A percentile compares a stretch with the other conserved stretches of the same genome.
phyloP scores from a whole-genome alignment of 1,139 yeast genomes.

The Yamadazyma kanchanaburiensis region DNA sequence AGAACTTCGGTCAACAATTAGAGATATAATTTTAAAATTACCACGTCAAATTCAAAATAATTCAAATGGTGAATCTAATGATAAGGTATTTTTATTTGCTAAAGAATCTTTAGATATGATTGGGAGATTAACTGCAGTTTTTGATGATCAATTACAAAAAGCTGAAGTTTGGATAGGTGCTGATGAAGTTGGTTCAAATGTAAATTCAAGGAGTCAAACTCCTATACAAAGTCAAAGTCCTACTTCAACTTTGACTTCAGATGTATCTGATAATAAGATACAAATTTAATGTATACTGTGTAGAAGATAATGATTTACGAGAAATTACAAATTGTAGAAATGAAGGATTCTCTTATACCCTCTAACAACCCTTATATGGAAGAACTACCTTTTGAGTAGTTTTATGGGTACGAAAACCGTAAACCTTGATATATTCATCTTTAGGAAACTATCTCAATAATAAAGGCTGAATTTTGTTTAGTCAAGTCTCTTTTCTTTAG shows the following conservation, averaged over 20 bases:
- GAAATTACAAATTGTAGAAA: too few relatives aligned
- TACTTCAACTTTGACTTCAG: conserved; percentile 1
- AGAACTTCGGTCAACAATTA: conserved; percentile 62
- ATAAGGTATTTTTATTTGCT: conserved; percentile 74
- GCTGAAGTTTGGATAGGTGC: conserved; percentile 82
- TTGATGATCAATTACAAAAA: conserved; percentile 76
- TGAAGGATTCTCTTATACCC: too few relatives aligned
- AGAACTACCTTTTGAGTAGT: too few relatives aligned
- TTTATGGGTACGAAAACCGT: too few relatives aligned
- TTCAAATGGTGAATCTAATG: conserved; percentile 40
- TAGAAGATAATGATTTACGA: too few relatives aligned
- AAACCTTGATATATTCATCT: too few relatives aligned
- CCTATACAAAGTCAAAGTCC: conserved; percentile 3
- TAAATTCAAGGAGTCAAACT: conserved; percentile 6
- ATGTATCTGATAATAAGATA: conserved; percentile 9
- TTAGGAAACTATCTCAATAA: too few relatives aligned
- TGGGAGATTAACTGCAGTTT: conserved; percentile 73
- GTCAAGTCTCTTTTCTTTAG: too few relatives aligned
- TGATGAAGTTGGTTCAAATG: conserved; percentile 14
- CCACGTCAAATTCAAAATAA: conserved; percentile 46
- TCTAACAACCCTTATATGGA: too few relatives aligned
- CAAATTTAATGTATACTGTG: conserved; percentile 6
- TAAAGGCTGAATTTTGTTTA: too few relatives aligned
- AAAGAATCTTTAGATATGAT: conserved; percentile 90
- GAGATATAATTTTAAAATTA: conserved; percentile 70